These are phyloP conservation scores for Leishmania tropica DNA, from an alignment of 208 protist species.

Conservation along the genomic window DNA sequence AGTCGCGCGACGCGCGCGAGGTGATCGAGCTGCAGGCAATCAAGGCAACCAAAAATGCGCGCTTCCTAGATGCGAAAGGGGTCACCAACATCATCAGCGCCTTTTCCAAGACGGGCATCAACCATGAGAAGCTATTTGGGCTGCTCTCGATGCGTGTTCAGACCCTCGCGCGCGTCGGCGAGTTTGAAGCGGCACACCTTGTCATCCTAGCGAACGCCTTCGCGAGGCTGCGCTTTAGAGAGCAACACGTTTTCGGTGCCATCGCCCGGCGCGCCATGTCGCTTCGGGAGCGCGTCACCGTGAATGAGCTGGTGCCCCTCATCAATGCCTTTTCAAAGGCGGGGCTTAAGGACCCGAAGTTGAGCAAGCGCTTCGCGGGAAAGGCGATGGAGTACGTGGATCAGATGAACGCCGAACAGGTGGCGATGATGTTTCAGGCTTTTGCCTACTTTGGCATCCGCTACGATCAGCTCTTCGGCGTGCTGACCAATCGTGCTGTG, in stretches of 20 bases:
- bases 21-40: conserved; percentile 92
- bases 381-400: conserved; percentile 94
- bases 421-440: conserved; percentile 87
- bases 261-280: conserved; percentile 88
- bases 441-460: conserved; percentile 91
- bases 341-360: conserved; percentile 83
- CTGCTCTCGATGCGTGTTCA: conserved; percentile 87
- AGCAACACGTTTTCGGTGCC: conserved; percentile 82
- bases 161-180: conserved; percentile 84
- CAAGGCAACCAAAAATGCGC: conserved; percentile 83
- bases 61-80: conserved; percentile 86
- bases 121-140: conserved; percentile 81
- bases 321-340: conserved; percentile 87
- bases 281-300: conserved; percentile 87
- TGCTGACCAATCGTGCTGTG: conserved; percentile 92
- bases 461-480: conserved; percentile 93
- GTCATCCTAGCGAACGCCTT: conserved; percentile 89
- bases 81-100: conserved; percentile 89
- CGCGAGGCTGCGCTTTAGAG: conserved; percentile 72
- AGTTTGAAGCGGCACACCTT: conserved; percentile 89
- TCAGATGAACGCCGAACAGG: conserved; percentile 91
- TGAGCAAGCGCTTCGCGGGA: conserved; percentile 88
- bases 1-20: conserved; percentile 90
- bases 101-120: conserved; percentile 89
- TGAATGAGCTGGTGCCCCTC: conserved; percentile 89